Base-by-base conservation (phyloP, 2,329 filamentous ascomycete species). In the Verruconis gallopava region DNA sequence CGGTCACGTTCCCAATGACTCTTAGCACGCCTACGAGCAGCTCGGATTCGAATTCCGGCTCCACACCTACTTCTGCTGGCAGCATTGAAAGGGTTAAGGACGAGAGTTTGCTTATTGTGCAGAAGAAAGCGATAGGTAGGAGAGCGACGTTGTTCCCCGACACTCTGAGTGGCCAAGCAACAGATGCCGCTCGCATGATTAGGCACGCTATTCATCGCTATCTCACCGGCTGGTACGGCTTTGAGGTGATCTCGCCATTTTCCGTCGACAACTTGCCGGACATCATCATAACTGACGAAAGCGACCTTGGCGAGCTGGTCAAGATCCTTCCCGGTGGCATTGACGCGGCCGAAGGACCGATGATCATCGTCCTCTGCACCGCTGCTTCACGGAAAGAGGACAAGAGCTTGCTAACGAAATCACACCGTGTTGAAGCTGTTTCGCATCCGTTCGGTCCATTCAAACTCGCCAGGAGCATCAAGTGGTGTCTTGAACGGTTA, bases 371-470 rank as follows among this genome's bases (percentile, higher is more conserved):
- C 5, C 49, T 62, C 3, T 62, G 58, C 43, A 51, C 57, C 28
- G 57, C 57, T 35, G 54, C 57, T 3, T 54, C 57, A 25, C 14
- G 55, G 6, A 47, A 20, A 35, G 20, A 33, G 3, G 13, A 38
- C n/a, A 30, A 48, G 18, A 47, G 48, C 17, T 37, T 37, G 1
- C 36, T 40, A 14, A 38, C 45, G 6, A 47, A 47, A 17, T 44
- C 36, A n/a, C 48, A 45, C 5, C 51, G 53, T 5, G 48, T 58
- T 4, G 60, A 63, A 36, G 55, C 59, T 21, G 48, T 63, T 2
- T 54, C 55, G 4, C 56, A 63, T 36, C 57, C 58, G 5, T 60
- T 60, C 36, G 62, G 62, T 4, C 61, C 62, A 4, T 53, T 56
- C 40, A 64, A 63, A 47, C 54, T 65, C 17, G 58, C 57, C 4